Evolutionary conservation across 768 basidiomycete species (phyloP).

Genomic region (Mycena chlorophos): DNA sequence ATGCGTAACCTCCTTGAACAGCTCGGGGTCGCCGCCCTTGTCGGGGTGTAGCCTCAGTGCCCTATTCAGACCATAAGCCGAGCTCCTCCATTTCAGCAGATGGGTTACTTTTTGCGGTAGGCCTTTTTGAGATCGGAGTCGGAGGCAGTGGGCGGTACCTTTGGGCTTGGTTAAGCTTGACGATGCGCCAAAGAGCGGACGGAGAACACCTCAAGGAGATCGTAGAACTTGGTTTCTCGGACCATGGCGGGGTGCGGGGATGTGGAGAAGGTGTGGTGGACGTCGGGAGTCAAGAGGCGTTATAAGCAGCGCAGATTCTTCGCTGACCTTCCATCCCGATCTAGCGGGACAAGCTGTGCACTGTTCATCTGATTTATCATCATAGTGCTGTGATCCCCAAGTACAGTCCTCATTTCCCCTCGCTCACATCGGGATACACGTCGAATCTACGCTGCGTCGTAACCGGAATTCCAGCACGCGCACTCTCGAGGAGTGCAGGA

Average conservation of each 20-base stretch:
- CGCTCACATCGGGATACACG: conserved; percentile 79
- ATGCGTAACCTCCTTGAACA: conserved; percentile 97
- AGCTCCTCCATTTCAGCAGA: conserved; percentile 9
- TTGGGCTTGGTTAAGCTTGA: conserved; percentile 32
- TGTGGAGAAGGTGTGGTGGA: conserved; percentile 16
- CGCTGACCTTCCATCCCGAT: neutral
- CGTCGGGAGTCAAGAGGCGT: conserved; percentile 15
- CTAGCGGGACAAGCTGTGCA: conserved; percentile 3
- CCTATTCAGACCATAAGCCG: conserved; percentile 38
- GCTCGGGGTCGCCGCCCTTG: conserved; percentile 94
- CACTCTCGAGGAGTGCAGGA: conserved; percentile 59
- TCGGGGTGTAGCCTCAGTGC: conserved; percentile 86
- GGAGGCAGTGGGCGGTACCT: conserved; percentile 74
- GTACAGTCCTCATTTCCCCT: conserved; percentile 20
- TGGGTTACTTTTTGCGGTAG: conserved; percentile 84
- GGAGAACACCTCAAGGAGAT: conserved; percentile 49
- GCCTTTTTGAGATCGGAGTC: conserved; percentile 92
- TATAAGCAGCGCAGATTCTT: conserved; percentile 18
- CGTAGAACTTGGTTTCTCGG: conserved; percentile 84
- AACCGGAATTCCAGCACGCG: conserved; percentile 87
- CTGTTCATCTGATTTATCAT: conserved; percentile 2
- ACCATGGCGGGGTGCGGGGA: conserved; percentile 49
- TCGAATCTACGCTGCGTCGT: conserved; percentile 89
- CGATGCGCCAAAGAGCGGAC: neutral
- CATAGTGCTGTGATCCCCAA: conserved; percentile 6